Percentiles rank a stretch among this genome's conserved stretches.
These are phyloP conservation scores for Kazachstania viticola DNA, from an alignment of 805 yeast genomes.

Conservation along the genomic window DNA sequence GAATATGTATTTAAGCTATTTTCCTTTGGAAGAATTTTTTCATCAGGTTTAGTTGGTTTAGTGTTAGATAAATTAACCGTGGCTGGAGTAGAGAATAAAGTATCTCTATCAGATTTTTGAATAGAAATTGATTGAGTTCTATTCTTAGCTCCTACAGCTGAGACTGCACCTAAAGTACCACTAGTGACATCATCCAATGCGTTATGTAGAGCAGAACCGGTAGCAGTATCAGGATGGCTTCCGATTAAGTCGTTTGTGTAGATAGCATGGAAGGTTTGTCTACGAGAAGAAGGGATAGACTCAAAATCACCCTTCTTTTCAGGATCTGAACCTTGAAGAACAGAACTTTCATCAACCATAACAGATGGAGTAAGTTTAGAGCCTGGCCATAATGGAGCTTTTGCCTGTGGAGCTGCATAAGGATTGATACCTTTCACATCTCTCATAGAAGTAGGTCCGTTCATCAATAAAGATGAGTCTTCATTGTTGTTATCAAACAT, in stretches of 20 bases:
- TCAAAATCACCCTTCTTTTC: constrained; percentile 7
- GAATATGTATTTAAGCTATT: constrained; percentile 15
- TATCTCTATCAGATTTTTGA: constrained; percentile 12
- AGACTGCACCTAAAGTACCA: constrained; percentile 3
- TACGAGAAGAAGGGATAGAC: constrained; percentile 16
- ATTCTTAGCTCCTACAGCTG: constrained; percentile 7
- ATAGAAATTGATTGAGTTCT: constrained; percentile 24
- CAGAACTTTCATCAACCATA: constrained; percentile 6
- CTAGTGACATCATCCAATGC: background rate
- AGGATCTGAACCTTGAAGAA: constrained; percentile 6
- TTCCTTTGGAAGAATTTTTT: constrained; percentile 3
- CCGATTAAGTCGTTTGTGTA: constrained; percentile 16
- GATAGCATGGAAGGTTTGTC: constrained; percentile 25
- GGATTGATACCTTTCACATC: constrained; percentile 2
- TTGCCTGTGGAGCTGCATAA: constrained; percentile 4
- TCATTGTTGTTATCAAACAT: constrained; percentile 12
- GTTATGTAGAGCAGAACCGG: constrained; percentile 2
- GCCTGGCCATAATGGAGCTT: constrained; percentile 15
- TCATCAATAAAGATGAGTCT: constrained; percentile 2
- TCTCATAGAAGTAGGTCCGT: constrained; percentile 3
- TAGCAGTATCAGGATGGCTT: constrained; percentile 3
- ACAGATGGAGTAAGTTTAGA: constrained; percentile 3
- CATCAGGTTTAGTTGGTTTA: constrained; percentile 8
- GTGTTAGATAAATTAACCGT: background rate
- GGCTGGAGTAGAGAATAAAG: constrained; percentile 5